Percentiles rank a stretch among this genome's conserved stretches.
Conservation (phyloP, 2,329 filamentous ascomycete genomes). For the Arthrobotrys conoides region DNA sequence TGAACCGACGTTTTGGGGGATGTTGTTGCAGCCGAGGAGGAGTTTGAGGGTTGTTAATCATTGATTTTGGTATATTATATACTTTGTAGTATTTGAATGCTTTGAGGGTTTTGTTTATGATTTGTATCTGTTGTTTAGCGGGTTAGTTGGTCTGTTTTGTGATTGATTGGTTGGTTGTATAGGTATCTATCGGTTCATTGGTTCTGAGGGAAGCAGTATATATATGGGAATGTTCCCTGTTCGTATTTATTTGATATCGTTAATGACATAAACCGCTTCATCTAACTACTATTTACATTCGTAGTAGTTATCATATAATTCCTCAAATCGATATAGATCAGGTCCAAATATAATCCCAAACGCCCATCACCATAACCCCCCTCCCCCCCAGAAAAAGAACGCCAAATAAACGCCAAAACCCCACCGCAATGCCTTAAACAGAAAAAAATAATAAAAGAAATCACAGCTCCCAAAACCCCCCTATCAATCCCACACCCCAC, state of each 20-base stretch:
- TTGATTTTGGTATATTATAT: neutral
- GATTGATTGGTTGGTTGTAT: too few species aligned
- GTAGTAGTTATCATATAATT: neutral
- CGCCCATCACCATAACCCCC: too few species aligned
- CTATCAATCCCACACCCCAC: slow-evolving; percentile 31
- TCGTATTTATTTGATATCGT: neutral
- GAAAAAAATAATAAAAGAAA: too few species aligned
- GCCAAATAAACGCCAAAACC: too few species aligned
- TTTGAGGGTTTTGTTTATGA: too few species aligned
- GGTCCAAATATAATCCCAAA: too few species aligned
- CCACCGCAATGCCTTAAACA: too few species aligned
- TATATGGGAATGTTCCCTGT: neutral
- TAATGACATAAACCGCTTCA: neutral
- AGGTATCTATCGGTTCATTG: too few species aligned
- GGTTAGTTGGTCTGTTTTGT: too few species aligned
- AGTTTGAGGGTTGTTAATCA: slow-evolving; percentile 78
- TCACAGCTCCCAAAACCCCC: neutral
- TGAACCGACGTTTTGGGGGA: slow-evolving; percentile 80
- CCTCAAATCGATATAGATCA: neutral
- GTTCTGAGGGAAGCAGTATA: neutral
- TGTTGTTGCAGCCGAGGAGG: slow-evolving; percentile 77
- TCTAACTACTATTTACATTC: neutral
- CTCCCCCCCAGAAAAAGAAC: too few species aligned
- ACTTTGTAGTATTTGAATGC: too few species aligned
- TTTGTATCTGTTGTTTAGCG: too few species aligned